Evolutionary conservation across 441 rosid genomes (phyloP).

Genomic region (Pelargonium australe): DNA sequence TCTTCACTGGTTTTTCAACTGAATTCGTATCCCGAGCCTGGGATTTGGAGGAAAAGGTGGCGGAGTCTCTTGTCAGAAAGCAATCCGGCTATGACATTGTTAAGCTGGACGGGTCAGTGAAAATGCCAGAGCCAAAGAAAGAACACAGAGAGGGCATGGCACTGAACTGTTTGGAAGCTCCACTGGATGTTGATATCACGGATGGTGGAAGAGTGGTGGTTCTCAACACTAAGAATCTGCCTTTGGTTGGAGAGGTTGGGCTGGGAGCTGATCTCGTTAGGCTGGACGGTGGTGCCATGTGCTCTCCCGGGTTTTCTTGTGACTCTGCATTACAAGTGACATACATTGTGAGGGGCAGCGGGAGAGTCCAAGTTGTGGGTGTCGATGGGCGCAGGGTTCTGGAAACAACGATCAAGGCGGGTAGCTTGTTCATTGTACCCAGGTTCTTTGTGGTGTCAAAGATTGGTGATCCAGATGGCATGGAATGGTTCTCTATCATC

Average conservation of each 20-base stretch:
- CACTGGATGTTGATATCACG: conserved; percentile 61
- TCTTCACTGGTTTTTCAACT: conserved; percentile 14
- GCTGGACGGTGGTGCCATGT: conserved; percentile 67
- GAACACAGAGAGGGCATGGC: conserved; percentile 56
- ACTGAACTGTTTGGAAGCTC: conserved; percentile 71
- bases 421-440: conserved; percentile 71
- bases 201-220: conserved; percentile 78
- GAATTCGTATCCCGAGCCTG: conserved; percentile 67
- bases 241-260: conserved; percentile 70
- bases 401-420: conserved; percentile 60
- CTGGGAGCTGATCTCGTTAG: conserved; percentile 84
- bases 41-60: conserved; percentile 43
- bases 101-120: conserved; percentile 39
- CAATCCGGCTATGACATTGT: conserved; percentile 57
- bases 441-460: conserved; percentile 79
- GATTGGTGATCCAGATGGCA: conserved; percentile 63
- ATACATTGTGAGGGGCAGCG: conserved; percentile 66
- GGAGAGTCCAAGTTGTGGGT: conserved; percentile 73
- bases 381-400: conserved; percentile 62
- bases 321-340: conserved; percentile 90
- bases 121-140: conserved; percentile 55
- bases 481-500: conserved; percentile 82
- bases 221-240: conserved; percentile 70
- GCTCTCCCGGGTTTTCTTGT: conserved; percentile 89
- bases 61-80: conserved; percentile 38